Evolutionary conservation across 352 stramenopile genomes (phyloP).

Genomic region (Pythium grandisporangium): DNA sequence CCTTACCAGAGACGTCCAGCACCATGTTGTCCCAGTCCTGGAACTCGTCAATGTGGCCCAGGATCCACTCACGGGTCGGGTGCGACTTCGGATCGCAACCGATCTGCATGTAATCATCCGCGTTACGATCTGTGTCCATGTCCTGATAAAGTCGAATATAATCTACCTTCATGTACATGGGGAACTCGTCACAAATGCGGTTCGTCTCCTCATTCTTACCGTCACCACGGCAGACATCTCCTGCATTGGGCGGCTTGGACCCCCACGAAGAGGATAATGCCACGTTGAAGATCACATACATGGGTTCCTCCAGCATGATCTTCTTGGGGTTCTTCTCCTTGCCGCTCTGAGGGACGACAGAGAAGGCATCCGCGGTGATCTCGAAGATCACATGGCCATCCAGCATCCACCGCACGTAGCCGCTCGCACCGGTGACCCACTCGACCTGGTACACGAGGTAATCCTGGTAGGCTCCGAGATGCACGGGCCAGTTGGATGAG

Average conservation of each 20-base stretch:
- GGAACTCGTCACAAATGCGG: conserved; percentile 55
- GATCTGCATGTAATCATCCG: conserved; percentile 38
- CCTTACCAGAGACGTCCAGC: conserved; percentile 31
- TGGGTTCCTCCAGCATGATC: conserved; percentile 78
- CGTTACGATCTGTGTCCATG: conserved; percentile 18
- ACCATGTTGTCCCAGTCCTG: conserved; percentile 40
- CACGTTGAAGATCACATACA: conserved; percentile 91
- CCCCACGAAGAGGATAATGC: conserved; percentile 85
- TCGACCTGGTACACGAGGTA: conserved; percentile 62
- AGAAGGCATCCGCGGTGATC: conserved; percentile 31
- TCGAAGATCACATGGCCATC: conserved; percentile 39
- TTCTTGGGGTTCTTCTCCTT: conserved; percentile 35
- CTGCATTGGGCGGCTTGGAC: conserved; percentile 27
- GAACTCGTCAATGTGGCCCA: conserved; percentile 49
- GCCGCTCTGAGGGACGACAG: conserved; percentile 30
- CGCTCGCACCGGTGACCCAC: conserved; percentile 46
- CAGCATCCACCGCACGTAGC: conserved; percentile 59
- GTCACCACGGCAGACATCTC: conserved; percentile 33
- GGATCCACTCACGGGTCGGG: conserved; percentile 57
- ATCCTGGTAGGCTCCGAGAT: conserved; percentile 33
- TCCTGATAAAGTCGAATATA: conserved; percentile 69
- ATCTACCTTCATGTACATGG: conserved; percentile 71
- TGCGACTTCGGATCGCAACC: conserved; percentile 44
- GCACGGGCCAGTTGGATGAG: conserved; percentile 51
- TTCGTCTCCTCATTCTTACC: conserved; percentile 22